A percentile compares a stretch with the other conserved stretches of the same genome.
phyloP scores from a whole-genome alignment of 1,284 basidiomycete species.

The Ganoderma multipileum region DNA sequence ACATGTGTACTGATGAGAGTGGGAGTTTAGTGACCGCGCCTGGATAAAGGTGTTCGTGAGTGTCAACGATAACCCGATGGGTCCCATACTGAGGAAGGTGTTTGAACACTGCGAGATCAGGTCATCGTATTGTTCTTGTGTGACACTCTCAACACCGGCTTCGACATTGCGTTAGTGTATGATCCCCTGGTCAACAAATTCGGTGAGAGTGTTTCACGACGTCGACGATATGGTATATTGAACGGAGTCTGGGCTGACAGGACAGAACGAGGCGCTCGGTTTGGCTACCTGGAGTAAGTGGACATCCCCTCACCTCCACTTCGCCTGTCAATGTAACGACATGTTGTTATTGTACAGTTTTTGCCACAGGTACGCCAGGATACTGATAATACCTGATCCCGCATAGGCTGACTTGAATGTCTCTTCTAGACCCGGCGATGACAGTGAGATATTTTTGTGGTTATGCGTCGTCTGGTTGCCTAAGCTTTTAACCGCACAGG shows the following conservation, averaged over 20 bases:
- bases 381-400: too few species aligned
- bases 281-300: too few species aligned
- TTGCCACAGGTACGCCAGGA: too few species aligned
- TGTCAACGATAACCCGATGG: neutral
- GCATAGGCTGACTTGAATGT: too few species aligned
- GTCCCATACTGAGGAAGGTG: neutral
- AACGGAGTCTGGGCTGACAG: neutral
- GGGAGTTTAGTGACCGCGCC: neutral
- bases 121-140: conserved; percentile 36
- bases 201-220: neutral
- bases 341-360: too few species aligned
- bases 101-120: neutral
- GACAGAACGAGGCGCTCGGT: too few species aligned
- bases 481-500: too few species aligned
- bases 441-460: too few species aligned
- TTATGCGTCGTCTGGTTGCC: too few species aligned
- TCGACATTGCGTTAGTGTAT: conserved; percentile 41
- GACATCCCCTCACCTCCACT: too few species aligned
- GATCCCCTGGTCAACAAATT: conserved; percentile 34
- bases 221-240: neutral
- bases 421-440: too few species aligned
- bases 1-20: neutral
- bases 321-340: too few species aligned
- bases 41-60: neutral
- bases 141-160: conserved; percentile 42